phyloP scores from a whole-genome alignment of 108 stramenopile species.

The Cyclotella cryptica region DNA sequence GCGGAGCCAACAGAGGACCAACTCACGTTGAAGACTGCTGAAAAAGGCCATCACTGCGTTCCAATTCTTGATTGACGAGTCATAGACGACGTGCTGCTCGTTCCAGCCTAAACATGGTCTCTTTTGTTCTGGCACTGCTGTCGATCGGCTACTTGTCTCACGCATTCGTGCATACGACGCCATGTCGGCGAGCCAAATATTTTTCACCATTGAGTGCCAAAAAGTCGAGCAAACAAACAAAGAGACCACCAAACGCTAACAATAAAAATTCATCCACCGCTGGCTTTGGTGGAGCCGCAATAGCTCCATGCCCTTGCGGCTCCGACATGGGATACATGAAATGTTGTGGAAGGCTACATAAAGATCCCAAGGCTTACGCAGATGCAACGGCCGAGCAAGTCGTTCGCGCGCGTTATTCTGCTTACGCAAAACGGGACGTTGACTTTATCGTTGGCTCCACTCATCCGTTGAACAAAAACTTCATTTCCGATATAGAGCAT shows the following conservation, averaged over 20 bases:
- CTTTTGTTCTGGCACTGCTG: neutral
- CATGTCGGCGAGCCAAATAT: neutral
- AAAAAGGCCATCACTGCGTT: too few species aligned
- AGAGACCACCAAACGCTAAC: constrained; percentile 24
- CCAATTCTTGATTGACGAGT: neutral
- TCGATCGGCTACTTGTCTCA: neutral
- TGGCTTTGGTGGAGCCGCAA: constrained; percentile 77
- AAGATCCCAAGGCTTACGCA: constrained; percentile 52
- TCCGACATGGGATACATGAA: constrained; percentile 55
- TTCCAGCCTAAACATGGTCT: neutral
- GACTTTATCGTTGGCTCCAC: constrained; percentile 68
- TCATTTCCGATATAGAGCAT: constrained; percentile 63
- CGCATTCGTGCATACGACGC: neutral
- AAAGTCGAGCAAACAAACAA: constrained; percentile 20
- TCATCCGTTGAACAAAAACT: constrained; percentile 53
- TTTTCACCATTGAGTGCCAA: neutral
- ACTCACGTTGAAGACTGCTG: too few species aligned
- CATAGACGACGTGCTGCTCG: neutral
- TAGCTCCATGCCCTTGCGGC: constrained; percentile 73
- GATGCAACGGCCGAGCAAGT: constrained; percentile 65
- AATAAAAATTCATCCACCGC: constrained; percentile 42
- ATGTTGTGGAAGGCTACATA: constrained; percentile 73
- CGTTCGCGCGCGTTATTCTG: constrained; percentile 76
- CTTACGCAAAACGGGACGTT: constrained; percentile 70
- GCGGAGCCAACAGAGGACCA: too few species aligned